phyloP scores from a whole-genome alignment of 352 stramenopile species.

The Globisporangium cederbergense region DNA sequence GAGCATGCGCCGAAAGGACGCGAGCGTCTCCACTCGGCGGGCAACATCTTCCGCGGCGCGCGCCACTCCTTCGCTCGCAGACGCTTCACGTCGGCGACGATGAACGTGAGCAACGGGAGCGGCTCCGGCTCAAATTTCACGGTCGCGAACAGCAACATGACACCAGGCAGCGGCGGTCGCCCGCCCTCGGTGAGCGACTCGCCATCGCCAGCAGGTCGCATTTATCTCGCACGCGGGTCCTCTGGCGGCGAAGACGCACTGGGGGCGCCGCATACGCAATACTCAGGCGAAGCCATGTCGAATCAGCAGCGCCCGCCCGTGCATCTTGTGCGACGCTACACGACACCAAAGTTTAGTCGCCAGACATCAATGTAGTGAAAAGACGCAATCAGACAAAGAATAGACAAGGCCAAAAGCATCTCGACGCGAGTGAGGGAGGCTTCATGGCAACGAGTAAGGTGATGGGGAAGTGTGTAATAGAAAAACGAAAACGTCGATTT shows the following conservation, averaged over 20 bases:
- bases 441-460: background rate
- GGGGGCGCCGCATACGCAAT: constrained; percentile 9
- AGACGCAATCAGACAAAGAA: background rate
- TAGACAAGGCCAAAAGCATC: background rate
- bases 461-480: constrained; percentile 9
- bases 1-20: constrained; percentile 12
- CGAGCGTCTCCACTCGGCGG: constrained; percentile 32
- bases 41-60: constrained; percentile 64
- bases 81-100: constrained; percentile 50
- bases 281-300: constrained; percentile 14
- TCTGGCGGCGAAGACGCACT: constrained; percentile 20
- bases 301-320: constrained; percentile 12
- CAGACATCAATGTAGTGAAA: constrained; percentile 24
- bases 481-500: constrained; percentile 13
- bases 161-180: background rate
- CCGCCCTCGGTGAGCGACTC: background rate
- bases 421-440: background rate
- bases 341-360: constrained; percentile 20
- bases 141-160: background rate
- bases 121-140: constrained; percentile 6
- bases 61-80: constrained; percentile 48
- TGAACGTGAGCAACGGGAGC: constrained; percentile 1
- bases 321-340: constrained; percentile 45
- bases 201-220: background rate
- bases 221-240: background rate